These are phyloP conservation scores for Ophiocordyceps camponoti-rufipedis DNA, from an alignment of 2,329 filamentous ascomycete species.

Conservation along the genomic window DNA sequence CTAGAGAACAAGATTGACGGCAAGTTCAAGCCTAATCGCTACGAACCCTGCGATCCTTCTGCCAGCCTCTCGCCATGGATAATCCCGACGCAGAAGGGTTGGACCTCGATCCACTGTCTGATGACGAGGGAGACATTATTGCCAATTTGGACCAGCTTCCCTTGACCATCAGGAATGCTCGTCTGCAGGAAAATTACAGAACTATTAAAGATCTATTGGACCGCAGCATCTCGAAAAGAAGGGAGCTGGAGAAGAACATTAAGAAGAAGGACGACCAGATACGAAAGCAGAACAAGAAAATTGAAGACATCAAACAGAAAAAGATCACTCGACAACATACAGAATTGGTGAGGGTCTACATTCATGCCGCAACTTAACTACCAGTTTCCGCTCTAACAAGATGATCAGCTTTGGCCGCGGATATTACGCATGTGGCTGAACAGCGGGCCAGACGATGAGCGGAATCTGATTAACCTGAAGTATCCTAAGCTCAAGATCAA, in stretches of 20 bases:
- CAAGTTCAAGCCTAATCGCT: background rate
- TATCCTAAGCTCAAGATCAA: background rate
- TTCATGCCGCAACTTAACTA: background rate
- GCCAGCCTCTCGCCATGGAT: background rate
- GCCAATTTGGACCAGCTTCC: background rate
- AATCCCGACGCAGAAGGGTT: background rate
- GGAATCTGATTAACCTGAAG: background rate
- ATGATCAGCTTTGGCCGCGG: background rate
- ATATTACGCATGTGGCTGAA: background rate
- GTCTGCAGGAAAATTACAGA: too few relatives aligned
- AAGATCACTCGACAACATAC: background rate
- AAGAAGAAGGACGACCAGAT: background rate
- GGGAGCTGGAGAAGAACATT: background rate
- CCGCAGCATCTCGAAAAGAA: background rate
- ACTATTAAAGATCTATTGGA: background rate
- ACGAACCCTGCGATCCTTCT: background rate
- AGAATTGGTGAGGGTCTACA: background rate
- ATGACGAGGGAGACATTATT: background rate
- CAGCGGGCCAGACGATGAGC: background rate
- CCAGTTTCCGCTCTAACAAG: background rate
- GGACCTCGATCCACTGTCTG: background rate
- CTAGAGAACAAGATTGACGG: background rate
- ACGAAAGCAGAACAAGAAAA: background rate
- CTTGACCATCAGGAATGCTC: too few relatives aligned
- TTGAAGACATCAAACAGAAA: background rate